These are phyloP conservation scores for Aspergillus sparsus DNA, from an alignment of 495 filamentous ascomycete species.

Conservation along the genomic window DNA sequence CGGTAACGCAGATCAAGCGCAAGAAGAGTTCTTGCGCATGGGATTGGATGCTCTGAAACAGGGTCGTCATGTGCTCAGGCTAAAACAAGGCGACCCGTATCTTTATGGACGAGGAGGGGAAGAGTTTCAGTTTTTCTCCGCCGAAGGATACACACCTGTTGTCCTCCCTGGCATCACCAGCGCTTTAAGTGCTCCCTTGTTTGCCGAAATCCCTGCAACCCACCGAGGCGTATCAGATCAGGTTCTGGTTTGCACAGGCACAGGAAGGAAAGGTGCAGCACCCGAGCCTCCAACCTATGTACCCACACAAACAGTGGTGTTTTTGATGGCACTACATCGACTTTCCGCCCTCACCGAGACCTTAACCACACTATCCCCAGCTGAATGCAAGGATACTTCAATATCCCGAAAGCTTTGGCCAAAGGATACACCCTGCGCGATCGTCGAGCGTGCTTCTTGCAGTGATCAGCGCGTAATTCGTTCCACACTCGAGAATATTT, in stretches of 20 bases:
- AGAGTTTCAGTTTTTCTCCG: conserved; percentile 82
- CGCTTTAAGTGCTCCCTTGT: conserved; percentile 81
- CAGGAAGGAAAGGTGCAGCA: conserved; percentile 84
- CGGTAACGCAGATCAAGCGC: conserved; percentile 90
- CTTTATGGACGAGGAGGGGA: conserved; percentile 94
- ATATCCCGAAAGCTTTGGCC: conserved; percentile 44
- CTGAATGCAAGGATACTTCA: conserved; percentile 17
- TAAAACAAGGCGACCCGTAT: conserved; percentile 97
- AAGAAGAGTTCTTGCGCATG: conserved; percentile 83
- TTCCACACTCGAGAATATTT: conserved; percentile 77
- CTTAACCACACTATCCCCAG: conserved; percentile 46
- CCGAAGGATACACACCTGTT: conserved; percentile 64
- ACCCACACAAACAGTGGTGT: conserved; percentile 79
- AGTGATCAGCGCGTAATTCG: conserved; percentile 91
- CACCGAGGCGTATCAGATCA: conserved; percentile 90
- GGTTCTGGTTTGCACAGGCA: conserved; percentile 91
- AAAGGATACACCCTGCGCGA: conserved; percentile 76
- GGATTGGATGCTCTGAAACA: conserved; percentile 69
- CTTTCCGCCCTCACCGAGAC: conserved; percentile 68
- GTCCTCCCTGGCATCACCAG: conserved; percentile 92
- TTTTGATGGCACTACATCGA: conserved; percentile 92
- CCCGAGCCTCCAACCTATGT: conserved; percentile 80
- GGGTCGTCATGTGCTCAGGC: conserved; percentile 77
- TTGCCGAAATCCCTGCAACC: conserved; percentile 83
- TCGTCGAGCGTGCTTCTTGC: conserved; percentile 92